These are phyloP conservation scores for Blastobotrys aristatus DNA, from an alignment of 1,139 yeast genomes.

Conservation along the genomic window DNA sequence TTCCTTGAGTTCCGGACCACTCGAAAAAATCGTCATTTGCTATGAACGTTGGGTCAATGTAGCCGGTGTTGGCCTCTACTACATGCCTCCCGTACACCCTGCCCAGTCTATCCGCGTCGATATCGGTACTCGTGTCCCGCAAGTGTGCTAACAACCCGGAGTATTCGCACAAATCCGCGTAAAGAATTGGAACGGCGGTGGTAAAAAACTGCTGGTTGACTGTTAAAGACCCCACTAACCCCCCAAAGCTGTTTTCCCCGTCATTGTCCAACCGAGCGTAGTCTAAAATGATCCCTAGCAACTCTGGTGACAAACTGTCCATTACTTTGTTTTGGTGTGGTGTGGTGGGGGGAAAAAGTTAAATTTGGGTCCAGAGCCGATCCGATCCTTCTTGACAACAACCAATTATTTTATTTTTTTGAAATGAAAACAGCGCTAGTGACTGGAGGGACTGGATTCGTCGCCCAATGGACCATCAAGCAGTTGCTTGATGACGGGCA, in stretches of 20 bases:
- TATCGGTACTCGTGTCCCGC: not conserved
- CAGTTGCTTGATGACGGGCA: not conserved
- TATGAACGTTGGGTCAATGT: not conserved
- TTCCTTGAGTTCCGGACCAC: not conserved
- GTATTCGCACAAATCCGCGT: not conserved
- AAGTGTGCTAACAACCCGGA: not conserved
- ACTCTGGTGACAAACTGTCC: not conserved
- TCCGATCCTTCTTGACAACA: not conserved
- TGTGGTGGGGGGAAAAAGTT: too few relatives aligned
- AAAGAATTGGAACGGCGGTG: not conserved
- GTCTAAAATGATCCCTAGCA: not conserved
- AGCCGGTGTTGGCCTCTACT: not conserved
- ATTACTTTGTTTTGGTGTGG: too few relatives aligned
- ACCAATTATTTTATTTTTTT: not conserved
- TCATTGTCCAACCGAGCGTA: not conserved
- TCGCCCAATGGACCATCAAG: conserved; percentile 3
- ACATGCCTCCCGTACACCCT: not conserved
- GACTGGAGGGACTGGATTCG: conserved; percentile 7
- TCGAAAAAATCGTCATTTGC: not conserved
- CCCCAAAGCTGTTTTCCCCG: not conserved
- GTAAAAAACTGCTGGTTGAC: not conserved
- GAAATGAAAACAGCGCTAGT: not conserved
- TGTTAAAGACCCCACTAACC: not conserved
- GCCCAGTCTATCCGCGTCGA: not conserved
- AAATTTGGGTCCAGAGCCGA: too few relatives aligned